phyloP scores from a whole-genome alignment of 805 yeast species.

The Torulaspora maleeae region DNA sequence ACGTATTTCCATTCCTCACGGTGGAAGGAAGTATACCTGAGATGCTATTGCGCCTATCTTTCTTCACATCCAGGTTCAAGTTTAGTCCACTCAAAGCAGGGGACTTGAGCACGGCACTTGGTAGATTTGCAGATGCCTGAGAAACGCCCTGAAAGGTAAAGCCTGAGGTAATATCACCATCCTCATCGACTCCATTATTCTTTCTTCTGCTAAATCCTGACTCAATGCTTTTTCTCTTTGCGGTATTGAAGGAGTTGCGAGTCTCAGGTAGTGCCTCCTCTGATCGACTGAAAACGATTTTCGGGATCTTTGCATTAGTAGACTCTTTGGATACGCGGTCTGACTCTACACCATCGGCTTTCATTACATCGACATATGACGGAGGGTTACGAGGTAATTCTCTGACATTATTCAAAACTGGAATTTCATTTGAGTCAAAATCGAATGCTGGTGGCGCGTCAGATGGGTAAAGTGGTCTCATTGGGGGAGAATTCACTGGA shows the following conservation, averaged over 20 bases:
- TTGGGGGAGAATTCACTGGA: slow-evolving; percentile 42
- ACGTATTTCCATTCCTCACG: slow-evolving; percentile 22
- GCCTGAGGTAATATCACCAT: slow-evolving; percentile 32
- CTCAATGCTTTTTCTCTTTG: slow-evolving; percentile 5
- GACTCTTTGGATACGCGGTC: neutral
- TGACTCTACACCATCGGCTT: slow-evolving; percentile 12
- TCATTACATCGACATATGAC: slow-evolving; percentile 32
- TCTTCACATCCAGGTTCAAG: slow-evolving; percentile 7
- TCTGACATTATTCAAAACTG: neutral
- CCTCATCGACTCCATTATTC: slow-evolving; percentile 8
- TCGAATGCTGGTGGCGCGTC: slow-evolving; percentile 25
- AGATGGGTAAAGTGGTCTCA: slow-evolving; percentile 29
- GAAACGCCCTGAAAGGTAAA: slow-evolving; percentile 34
- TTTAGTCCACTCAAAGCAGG: slow-evolving; percentile 29
- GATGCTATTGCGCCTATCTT: slow-evolving; percentile 15
- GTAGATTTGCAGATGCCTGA: slow-evolving; percentile 32
- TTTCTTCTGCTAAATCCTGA: neutral
- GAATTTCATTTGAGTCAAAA: slow-evolving; percentile 9
- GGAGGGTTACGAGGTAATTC: slow-evolving; percentile 35
- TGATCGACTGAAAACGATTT: slow-evolving; percentile 9
- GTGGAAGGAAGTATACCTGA: slow-evolving; percentile 32
- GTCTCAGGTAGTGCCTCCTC: slow-evolving; percentile 8
- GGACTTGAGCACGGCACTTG: slow-evolving; percentile 34
- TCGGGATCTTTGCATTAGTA: slow-evolving; percentile 4
- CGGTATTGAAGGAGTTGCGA: neutral